These are phyloP conservation scores for Calonectria pteridis DNA, from an alignment of 2,329 filamentous ascomycete genomes.

Conservation along the genomic window DNA sequence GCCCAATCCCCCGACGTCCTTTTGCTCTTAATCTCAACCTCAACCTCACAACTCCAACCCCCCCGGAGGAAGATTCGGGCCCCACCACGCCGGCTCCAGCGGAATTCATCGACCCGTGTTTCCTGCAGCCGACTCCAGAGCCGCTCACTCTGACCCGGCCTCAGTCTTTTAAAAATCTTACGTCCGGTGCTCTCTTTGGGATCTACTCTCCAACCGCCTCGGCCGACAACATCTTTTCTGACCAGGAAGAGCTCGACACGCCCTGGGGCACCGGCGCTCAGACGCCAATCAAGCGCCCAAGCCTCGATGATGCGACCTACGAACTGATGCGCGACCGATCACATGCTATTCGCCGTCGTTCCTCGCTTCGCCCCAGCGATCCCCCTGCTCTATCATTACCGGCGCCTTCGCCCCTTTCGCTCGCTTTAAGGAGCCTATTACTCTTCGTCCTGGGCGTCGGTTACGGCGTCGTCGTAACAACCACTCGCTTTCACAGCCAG, in stretches of 20 bases:
- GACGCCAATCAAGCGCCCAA: conserved; percentile 67
- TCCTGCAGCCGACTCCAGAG: conserved; percentile 55
- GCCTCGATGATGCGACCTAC: conserved; percentile 59
- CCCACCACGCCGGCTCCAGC: conserved; percentile 34
- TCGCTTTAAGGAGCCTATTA: conserved; percentile 69
- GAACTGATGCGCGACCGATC: conserved; percentile 58
- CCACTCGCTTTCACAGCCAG: conserved; percentile 79
- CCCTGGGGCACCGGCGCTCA: conserved; percentile 85
- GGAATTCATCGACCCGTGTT: conserved; percentile 50
- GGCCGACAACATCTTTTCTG: conserved; percentile 58
- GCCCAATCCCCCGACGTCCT: conserved; percentile 78
- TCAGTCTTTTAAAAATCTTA: conserved; percentile 87
- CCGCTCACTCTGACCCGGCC: conserved; percentile 70
- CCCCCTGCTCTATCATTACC: conserved; percentile 43
- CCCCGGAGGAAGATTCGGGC: conserved; percentile 51
- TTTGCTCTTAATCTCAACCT: conserved; percentile 74
- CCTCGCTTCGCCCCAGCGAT: conserved; percentile 49
- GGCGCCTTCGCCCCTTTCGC: conserved; percentile 56
- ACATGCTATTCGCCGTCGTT: conserved; percentile 49
- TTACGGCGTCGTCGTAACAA: conserved; percentile 82
- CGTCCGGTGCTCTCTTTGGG: conserved; percentile 88
- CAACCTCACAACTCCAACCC: conserved; percentile 61
- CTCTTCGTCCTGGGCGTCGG: conserved; percentile 84
- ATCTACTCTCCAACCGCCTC: conserved; percentile 83
- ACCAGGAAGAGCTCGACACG: conserved; percentile 70